Percentiles rank a stretch among this genome's conserved stretches.
Conservation (phyloP, 2,329 filamentous ascomycete species). For the Alternaria rosae region DNA sequence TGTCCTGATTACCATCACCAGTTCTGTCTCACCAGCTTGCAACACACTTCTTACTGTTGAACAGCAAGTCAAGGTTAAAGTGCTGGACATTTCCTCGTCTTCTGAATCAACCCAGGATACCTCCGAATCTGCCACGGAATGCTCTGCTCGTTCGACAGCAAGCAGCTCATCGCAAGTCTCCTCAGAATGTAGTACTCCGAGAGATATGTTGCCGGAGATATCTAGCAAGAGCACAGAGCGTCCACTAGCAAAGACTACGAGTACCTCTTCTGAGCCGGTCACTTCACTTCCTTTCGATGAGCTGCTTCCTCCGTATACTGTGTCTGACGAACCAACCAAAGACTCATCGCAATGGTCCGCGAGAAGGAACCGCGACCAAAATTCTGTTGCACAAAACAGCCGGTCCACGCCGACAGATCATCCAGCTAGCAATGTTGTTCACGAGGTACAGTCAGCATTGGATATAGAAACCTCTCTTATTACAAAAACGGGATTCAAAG, state of each 20-base stretch:
- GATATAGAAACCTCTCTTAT: background rate
- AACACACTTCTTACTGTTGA: background rate
- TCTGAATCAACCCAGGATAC: background rate
- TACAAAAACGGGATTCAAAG: background rate
- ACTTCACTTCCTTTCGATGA: no score
- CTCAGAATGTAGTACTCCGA: accelerated
- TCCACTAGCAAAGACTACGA: background rate
- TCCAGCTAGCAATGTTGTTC: background rate
- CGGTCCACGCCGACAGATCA: background rate
- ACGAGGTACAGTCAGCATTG: background rate
- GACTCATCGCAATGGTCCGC: background rate
- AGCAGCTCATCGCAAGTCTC: background rate
- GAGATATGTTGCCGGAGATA: background rate
- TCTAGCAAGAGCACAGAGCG: background rate
- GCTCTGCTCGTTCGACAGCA: background rate
- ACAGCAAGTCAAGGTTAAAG: background rate
- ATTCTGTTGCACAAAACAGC: background rate
- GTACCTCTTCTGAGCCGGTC: background rate
- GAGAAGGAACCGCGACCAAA: background rate
- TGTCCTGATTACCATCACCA: background rate
- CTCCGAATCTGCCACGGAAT: background rate
- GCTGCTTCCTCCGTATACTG: background rate
- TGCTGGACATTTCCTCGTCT: background rate
- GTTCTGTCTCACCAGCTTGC: background rate
- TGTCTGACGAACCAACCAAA: background rate